Percentiles rank a stretch among this genome's conserved stretches.
Conservation (phyloP, 306 rosid species). For the Castanea mollissima region DNA sequence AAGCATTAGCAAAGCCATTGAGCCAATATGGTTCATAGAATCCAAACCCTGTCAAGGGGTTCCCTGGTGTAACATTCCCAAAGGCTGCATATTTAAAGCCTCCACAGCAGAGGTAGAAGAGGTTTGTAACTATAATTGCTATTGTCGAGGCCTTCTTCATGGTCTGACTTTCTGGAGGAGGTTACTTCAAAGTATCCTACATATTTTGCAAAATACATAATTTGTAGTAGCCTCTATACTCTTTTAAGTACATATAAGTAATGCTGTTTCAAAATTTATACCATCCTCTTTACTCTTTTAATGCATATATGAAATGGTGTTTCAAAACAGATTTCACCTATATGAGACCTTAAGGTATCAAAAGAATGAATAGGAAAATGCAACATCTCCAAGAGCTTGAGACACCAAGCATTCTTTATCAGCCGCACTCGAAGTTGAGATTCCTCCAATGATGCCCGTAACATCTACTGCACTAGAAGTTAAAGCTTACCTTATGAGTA, state of each 20-base stretch:
- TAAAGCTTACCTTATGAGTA: no score
- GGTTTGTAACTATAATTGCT: conserved; percentile 45
- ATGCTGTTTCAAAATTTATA: neutral
- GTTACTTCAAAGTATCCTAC: conserved; percentile 85
- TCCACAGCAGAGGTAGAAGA: conserved; percentile 70
- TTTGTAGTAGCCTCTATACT: neutral
- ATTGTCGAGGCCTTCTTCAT: conserved; percentile 59
- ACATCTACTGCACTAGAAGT: neutral
- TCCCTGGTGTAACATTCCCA: conserved; percentile 65
- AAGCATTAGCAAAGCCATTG: conserved; percentile 59
- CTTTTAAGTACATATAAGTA: neutral
- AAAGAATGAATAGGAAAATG: conserved; percentile 80
- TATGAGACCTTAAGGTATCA: neutral
- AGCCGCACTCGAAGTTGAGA: conserved; percentile 33
- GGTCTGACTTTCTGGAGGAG: conserved; percentile 71
- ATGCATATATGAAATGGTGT: neutral
- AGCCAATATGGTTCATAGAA: conserved; percentile 53
- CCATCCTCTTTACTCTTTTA: no score
- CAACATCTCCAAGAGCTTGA: conserved; percentile 89
- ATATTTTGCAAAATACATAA: conserved; percentile 10
- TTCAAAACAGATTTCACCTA: neutral
- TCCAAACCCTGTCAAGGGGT: conserved; percentile 61
- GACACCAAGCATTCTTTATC: conserved; percentile 59
- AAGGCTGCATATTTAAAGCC: conserved; percentile 77
- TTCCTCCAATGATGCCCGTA: conserved; percentile 55